Conservation (phyloP, 768 basidiomycete genomes). For the Rhodotorula taiwanensis region DNA sequence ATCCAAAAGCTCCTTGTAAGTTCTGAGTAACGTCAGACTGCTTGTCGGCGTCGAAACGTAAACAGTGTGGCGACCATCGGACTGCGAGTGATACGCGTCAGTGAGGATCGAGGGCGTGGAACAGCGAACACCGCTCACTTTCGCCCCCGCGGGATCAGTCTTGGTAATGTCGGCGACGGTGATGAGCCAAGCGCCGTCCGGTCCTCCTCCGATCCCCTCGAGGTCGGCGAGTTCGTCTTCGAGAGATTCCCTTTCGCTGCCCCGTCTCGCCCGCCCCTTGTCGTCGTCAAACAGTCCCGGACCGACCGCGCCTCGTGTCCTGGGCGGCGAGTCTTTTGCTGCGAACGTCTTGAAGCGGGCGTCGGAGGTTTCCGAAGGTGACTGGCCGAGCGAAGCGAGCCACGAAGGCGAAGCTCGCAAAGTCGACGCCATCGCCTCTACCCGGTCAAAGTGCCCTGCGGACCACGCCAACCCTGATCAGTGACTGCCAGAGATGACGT, state of each 20-base stretch:
- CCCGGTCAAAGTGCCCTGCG: no score
- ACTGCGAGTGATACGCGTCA: not conserved
- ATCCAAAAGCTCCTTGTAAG: conserved; percentile 67
- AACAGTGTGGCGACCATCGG: conserved; percentile 38
- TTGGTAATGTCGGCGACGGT: conserved; percentile 56
- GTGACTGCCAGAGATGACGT: no score
- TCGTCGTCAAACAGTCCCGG: conserved; percentile 16
- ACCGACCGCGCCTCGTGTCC: not conserved
- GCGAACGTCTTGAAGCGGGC: not conserved
- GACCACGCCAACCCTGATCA: no score
- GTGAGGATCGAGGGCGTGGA: not conserved
- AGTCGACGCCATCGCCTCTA: not conserved
- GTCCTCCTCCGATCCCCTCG: not conserved
- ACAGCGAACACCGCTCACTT: conserved; percentile 49
- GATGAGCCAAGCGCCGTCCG: conserved; percentile 79
- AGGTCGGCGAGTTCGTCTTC: conserved; percentile 4
- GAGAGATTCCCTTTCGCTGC: not conserved
- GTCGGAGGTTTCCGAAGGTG: not conserved
- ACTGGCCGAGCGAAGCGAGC: not conserved
- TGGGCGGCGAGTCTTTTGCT: not conserved
- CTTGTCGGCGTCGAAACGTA: conserved; percentile 66
- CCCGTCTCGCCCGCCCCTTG: not conserved
- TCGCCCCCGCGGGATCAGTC: conserved; percentile 53
- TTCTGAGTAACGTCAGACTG: conserved; percentile 77
- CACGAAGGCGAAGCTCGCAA: not conserved